These are phyloP conservation scores for Neofusicoccum parvum DNA, from an alignment of 2,329 filamentous ascomycete species.

Conservation along the genomic window DNA sequence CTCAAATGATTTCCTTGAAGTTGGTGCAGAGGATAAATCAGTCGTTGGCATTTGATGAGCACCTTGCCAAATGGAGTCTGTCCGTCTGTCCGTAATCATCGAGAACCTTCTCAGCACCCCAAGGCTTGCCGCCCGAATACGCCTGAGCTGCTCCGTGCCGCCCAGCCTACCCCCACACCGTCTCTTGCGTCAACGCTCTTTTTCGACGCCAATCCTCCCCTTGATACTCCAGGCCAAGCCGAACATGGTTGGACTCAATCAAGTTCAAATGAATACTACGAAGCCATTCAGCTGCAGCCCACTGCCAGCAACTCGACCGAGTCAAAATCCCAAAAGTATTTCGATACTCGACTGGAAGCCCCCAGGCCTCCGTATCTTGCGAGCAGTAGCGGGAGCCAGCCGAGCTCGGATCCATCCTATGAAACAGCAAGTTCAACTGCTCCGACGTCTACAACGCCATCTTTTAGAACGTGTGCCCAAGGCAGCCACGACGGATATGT, in stretches of 20 bases:
- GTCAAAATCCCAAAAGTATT: neutral
- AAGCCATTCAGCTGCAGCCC: neutral
- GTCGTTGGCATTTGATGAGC: neutral
- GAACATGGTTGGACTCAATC: neutral
- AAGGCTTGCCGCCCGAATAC: neutral
- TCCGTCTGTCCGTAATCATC: neutral
- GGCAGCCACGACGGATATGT: neutral
- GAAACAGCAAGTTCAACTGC: neutral
- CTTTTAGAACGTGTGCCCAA: neutral
- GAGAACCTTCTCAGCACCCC: neutral
- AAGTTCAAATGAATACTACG: neutral
- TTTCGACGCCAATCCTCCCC: neutral
- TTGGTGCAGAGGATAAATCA: neutral
- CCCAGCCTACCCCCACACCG: neutral
- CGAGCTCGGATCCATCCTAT: neutral
- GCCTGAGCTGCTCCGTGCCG: neutral
- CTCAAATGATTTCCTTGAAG: neutral
- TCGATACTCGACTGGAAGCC: neutral
- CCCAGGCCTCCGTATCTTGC: neutral
- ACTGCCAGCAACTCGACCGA: neutral
- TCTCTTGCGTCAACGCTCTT: slow-evolving; percentile 2
- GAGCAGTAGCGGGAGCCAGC: neutral
- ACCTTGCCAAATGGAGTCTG: slow-evolving; percentile 3
- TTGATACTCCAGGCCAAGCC: neutral
- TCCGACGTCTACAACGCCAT: neutral